Evolutionary conservation across 768 basidiomycete genomes (phyloP).

Genomic region (Rubroboletus satanas): DNA sequence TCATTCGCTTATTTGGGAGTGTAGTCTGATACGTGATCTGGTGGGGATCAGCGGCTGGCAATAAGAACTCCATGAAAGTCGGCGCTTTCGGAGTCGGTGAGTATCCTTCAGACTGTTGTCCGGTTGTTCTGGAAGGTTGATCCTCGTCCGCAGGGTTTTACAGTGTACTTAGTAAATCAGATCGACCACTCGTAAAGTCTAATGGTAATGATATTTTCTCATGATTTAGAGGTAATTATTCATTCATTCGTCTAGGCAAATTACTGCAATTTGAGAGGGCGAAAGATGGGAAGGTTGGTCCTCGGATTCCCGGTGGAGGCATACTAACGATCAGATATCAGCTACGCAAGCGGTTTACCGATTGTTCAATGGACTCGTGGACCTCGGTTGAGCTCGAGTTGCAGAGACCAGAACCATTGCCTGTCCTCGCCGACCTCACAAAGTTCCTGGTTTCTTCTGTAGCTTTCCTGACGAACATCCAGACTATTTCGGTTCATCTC

Average conservation of each 20-base stretch:
- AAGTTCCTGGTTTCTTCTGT: conserved; percentile 14
- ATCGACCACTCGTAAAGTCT: conserved; percentile 13
- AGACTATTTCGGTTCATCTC: conserved; percentile 4
- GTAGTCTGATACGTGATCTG: neutral
- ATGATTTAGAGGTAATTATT: neutral
- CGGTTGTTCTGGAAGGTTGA: neutral
- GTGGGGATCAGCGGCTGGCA: conserved; percentile 8
- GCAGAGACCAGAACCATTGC: conserved; percentile 1
- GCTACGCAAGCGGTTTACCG: neutral
- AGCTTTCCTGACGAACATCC: conserved; percentile 3
- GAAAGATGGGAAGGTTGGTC: conserved; percentile 8
- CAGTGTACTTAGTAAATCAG: conserved; percentile 15
- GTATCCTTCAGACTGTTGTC: neutral
- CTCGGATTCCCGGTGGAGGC: neutral
- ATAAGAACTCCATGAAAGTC: conserved; percentile 10
- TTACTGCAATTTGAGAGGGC: conserved; percentile 11
- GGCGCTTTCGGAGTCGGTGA: conserved; percentile 19
- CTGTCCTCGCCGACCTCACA: conserved; percentile 4
- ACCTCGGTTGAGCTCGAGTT: conserved; percentile 12
- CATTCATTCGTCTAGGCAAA: conserved; percentile 2
- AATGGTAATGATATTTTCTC: neutral
- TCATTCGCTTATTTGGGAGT: neutral
- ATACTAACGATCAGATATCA: neutral
- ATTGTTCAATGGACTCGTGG: neutral
- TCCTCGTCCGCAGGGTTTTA: conserved; percentile 9